phyloP scores from a whole-genome alignment of 352 stramenopile species.

The Phytophthora quininea region DNA sequence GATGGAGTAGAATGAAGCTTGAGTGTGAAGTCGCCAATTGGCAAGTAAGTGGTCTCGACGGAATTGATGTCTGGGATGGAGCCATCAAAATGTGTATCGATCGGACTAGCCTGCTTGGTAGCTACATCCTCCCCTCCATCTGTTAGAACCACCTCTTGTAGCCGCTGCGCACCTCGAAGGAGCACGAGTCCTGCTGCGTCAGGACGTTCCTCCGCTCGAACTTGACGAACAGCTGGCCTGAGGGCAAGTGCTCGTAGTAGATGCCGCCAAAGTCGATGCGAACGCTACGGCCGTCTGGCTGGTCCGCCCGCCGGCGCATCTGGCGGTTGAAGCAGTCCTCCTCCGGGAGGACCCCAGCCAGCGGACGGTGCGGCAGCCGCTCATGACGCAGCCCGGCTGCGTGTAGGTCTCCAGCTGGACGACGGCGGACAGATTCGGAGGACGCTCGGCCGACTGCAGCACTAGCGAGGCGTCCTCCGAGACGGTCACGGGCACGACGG shows the following conservation, averaged over 20 bases:
- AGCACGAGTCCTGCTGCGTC: constrained; percentile 48
- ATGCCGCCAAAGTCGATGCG: constrained; percentile 60
- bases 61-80: too few relatives aligned
- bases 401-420: constrained; percentile 53
- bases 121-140: background rate
- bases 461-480: constrained; percentile 35
- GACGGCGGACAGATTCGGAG: constrained; percentile 39
- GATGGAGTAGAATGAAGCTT: too few relatives aligned
- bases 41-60: too few relatives aligned
- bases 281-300: constrained; percentile 43
- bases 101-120: background rate
- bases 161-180: constrained; percentile 52
- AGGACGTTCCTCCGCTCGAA: constrained; percentile 60
- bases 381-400: constrained; percentile 56
- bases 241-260: constrained; percentile 61
- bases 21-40: too few relatives aligned
- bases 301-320: constrained; percentile 34
- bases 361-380: constrained; percentile 40
- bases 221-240: constrained; percentile 63
- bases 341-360: constrained; percentile 43
- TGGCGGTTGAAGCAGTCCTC: constrained; percentile 59
- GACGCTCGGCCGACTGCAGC: constrained; percentile 47
- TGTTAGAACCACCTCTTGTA: constrained; percentile 64
- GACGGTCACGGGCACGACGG: constrained; percentile 47
- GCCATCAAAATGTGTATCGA: too few relatives aligned